These are phyloP conservation scores for Psophocarpus tetragonolobus DNA, from an alignment of 306 rosid species.

Conservation along the genomic window DNA sequence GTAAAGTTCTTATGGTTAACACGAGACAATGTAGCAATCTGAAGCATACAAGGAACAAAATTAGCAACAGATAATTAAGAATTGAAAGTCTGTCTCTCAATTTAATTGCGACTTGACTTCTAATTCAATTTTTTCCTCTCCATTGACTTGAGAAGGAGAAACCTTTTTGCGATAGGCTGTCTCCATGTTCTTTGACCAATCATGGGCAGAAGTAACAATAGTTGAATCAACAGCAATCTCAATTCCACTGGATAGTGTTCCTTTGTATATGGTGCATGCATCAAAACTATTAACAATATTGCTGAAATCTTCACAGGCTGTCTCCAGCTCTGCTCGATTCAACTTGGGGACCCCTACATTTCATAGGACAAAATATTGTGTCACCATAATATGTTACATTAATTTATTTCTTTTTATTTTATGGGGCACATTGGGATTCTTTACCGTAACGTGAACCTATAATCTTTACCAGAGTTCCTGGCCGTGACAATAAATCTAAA, in stretches of 20 bases:
- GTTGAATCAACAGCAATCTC: slow-evolving; percentile 95
- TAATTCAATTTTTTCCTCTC: neutral
- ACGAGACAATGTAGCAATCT: slow-evolving; percentile 79
- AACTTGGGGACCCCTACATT: slow-evolving; percentile 88
- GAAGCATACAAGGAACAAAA: slow-evolving; percentile 33
- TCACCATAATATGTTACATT: neutral
- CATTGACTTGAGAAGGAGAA: slow-evolving; percentile 15
- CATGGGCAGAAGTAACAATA: slow-evolving; percentile 49
- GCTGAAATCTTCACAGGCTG: slow-evolving; percentile 98
- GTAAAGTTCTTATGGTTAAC: slow-evolving; percentile 92
- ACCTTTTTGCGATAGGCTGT: slow-evolving; percentile 75
- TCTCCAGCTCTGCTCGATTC: slow-evolving; percentile 80
- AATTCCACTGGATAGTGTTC: slow-evolving; percentile 93
- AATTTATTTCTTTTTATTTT: neutral
- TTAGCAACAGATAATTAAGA: slow-evolving; percentile 23
- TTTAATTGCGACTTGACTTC: slow-evolving; percentile 4
- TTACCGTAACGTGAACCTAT: neutral
- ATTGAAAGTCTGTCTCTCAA: neutral
- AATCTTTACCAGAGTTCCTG: neutral
- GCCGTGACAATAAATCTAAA: neutral
- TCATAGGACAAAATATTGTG: neutral
- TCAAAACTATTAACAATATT: slow-evolving; percentile 68
- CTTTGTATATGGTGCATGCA: slow-evolving; percentile 74
- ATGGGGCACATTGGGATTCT: neutral
- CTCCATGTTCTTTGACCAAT: slow-evolving; percentile 81